Evolutionary conservation across 192 early-diverging fungal species (phyloP).

Genomic region (Physocladia obscura): DNA sequence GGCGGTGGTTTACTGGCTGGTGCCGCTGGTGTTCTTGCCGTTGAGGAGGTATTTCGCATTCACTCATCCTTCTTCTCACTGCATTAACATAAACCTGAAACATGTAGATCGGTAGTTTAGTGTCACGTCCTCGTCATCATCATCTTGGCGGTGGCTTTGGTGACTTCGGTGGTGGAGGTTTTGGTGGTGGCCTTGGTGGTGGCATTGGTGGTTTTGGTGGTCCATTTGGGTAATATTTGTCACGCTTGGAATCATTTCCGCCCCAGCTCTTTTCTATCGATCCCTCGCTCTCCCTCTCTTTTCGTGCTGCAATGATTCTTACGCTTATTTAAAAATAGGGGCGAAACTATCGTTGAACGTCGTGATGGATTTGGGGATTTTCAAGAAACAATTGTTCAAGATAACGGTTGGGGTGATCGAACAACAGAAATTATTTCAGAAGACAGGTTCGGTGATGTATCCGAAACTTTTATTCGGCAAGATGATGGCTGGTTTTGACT

Average conservation of each 20-base stretch:
- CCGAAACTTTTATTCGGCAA: neutral
- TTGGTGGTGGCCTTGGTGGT: too few relatives aligned
- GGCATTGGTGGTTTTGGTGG: slow-evolving; percentile 1
- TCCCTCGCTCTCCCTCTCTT: too few relatives aligned
- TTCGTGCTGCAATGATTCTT: neutral
- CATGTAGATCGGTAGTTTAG: neutral
- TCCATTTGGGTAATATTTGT: neutral
- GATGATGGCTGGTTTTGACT: slow-evolving; percentile 9
- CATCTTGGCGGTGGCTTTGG: neutral
- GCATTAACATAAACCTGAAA: neutral
- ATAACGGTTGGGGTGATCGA: neutral
- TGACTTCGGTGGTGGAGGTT: neutral
- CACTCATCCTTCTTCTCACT: neutral
- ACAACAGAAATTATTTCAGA: neutral
- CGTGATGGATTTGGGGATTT: neutral
- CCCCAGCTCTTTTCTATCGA: neutral
- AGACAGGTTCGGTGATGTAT: neutral
- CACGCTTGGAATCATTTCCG: too few relatives aligned
- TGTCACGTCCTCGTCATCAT: neutral
- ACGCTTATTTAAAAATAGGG: neutral
- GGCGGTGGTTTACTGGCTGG: slow-evolving; percentile 1
- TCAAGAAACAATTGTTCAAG: neutral
- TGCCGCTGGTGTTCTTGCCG: slow-evolving; percentile 1
- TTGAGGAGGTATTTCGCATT: neutral
- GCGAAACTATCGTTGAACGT: neutral